Conservation (phyloP, 139 green algal species). For the Yamagishiella unicocca region DNA sequence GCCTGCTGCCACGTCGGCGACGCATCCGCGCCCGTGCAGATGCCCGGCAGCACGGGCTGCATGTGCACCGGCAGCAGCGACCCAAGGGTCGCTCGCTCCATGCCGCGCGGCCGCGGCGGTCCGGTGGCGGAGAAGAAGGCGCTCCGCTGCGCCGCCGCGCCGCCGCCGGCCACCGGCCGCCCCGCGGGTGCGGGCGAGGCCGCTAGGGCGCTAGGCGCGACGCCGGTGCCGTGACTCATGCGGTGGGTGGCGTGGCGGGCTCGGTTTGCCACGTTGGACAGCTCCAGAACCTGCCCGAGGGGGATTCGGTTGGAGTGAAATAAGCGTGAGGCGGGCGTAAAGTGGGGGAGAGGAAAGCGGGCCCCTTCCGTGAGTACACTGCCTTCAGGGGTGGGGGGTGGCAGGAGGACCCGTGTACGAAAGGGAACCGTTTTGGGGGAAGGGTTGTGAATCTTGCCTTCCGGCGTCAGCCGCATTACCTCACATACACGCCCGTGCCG, state of each 20-base stretch:
- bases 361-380: too few relatives aligned
- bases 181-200: neutral
- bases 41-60: neutral
- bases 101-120: neutral
- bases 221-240: neutral
- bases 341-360: too few relatives aligned
- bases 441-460: too few relatives aligned
- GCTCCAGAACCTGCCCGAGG: constrained; percentile 15
- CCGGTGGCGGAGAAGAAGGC: neutral
- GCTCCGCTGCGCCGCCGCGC: neutral
- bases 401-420: too few relatives aligned
- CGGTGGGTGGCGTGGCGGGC: constrained; percentile 4
- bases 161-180: neutral
- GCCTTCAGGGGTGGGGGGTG: too few relatives aligned
- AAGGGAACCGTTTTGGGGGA: too few relatives aligned
- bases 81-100: constrained; percentile 22
- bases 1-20: constrained; percentile 30
- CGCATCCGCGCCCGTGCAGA: constrained; percentile 10
- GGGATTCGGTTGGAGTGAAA: too few relatives aligned
- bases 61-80: constrained; percentile 1
- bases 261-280: neutral
- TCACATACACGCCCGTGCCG: neutral
- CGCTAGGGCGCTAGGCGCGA: neutral
- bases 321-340: too few relatives aligned
- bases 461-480: too few relatives aligned